Conservation (phyloP, 1,284 basidiomycete species). For the Meripilus lineatus region DNA sequence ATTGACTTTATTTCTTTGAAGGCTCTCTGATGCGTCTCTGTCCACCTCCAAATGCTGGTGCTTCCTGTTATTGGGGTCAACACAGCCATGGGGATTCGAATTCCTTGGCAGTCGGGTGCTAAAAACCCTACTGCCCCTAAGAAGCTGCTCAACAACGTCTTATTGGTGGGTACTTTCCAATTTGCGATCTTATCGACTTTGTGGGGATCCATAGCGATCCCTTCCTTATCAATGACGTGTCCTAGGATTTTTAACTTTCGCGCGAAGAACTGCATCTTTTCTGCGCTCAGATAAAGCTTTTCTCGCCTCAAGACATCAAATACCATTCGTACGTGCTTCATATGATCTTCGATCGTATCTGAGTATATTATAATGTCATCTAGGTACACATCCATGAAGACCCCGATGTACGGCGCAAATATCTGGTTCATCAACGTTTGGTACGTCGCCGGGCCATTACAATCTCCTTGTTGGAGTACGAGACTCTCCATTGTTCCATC, state of each 20-base stretch:
- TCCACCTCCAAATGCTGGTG: too few species aligned
- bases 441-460: too few species aligned
- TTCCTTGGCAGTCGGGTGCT: conserved; percentile 11
- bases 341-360: too few species aligned
- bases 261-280: too few species aligned
- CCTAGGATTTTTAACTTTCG: too few species aligned
- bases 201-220: too few species aligned
- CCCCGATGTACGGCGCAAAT: conserved; percentile 1
- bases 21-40: conserved; percentile 20
- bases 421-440: too few species aligned
- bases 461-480: conserved; percentile 33
- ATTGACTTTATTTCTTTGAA: conserved; percentile 20
- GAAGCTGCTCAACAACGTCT: conserved; percentile 14
- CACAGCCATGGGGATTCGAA: conserved; percentile 14
- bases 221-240: too few species aligned
- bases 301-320: conserved; percentile 19
- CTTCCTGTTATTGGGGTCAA: conserved; percentile 8
- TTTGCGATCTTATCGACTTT: conserved; percentile 22
- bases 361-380: too few species aligned
- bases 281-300: conserved; percentile 20
- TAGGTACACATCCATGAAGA: conserved; percentile 15
- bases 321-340: conserved; percentile 20
- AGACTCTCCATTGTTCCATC: conserved; percentile 33
- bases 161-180: conserved; percentile 23
- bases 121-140: conserved; percentile 22